Evolutionary conservation across 176 grass and related monocot genomes (phyloP).

Genomic region (Bolboschoenus planiculmis): DNA sequence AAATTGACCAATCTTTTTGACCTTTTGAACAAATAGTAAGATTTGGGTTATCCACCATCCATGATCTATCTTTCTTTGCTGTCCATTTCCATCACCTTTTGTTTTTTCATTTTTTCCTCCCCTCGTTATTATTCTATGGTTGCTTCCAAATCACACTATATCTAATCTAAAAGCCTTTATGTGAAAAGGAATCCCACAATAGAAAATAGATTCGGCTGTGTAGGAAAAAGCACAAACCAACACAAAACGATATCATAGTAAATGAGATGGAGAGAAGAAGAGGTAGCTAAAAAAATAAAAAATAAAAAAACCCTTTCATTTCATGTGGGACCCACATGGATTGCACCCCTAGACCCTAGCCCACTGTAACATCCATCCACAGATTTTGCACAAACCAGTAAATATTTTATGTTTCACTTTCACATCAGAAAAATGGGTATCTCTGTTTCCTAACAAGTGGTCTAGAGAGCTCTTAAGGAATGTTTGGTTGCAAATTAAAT

Average conservation of each 20-base stretch:
- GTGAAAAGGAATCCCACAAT: conserved; percentile 26
- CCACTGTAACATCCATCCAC: conserved; percentile 17
- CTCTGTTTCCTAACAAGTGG: background rate
- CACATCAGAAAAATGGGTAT: background rate
- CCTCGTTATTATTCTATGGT: conserved; percentile 11
- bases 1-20: conserved; percentile 39
- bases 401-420: background rate
- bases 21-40: conserved; percentile 18
- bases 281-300: conserved; percentile 6
- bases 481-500: background rate
- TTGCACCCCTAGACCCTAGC: background rate
- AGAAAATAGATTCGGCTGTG: conserved; percentile 28
- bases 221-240: conserved; percentile 31
- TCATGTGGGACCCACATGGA: background rate
- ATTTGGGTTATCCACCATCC: conserved; percentile 14
- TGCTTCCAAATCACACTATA: conserved; percentile 50
- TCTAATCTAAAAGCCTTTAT: conserved; percentile 39
- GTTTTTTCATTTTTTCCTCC: background rate
- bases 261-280: background rate
- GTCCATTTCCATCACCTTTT: conserved; percentile 15
- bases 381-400: background rate
- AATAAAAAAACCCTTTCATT: no score
- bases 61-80: background rate
- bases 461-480: background rate
- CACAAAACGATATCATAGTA: conserved; percentile 18